Evolutionary conservation across 2,329 filamentous ascomycete genomes (phyloP), one percentile per base, ranked within the genome.

Genomic region (Bertia moriformis): DNA sequence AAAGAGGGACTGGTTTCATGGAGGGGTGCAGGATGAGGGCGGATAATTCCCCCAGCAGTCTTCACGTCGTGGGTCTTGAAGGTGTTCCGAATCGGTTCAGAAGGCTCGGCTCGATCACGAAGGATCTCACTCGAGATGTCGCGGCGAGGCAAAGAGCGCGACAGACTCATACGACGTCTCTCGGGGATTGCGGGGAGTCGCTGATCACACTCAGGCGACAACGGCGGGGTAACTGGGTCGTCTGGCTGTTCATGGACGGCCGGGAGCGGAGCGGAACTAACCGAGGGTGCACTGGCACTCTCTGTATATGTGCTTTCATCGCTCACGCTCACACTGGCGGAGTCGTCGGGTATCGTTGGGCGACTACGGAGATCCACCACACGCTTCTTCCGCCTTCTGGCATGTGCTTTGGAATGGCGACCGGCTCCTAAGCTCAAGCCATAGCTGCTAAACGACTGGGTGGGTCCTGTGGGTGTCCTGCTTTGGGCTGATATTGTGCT

Each of bases 341-440:
- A 59, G 38, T 60, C 58, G 4, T 55, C 55, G 18, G 46, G 42
- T 14, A 56, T 52, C 48, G 56, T 59, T 4, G 59, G 58, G 12
- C 56, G 55, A n/a, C n/a, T n/a, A 33, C 61, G 60, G 41, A 65
- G 45, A 43, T 65, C 61, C n/a, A 65, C 62, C 38, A 66, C 60
- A 14, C 62, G 59, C 55, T 63, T 63, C 60, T 65, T 66, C 18
- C 61, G 55, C 43, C 56, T 61, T 36, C 59, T 54, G 27, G 58
- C 51, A 41, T 63, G 59, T 18, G 58, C 53, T 41, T 63, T 62
- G 7, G 60, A 59, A 44, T 66, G 61, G 24, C 61, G 59, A 19
- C 57, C 56, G 4, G 58, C 49, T 7, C 57, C 56, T 42, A 62
- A 42, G 39, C 49, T 58, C 41, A 63, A 46, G 1, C 60, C 58